Conservation (phyloP, 176 grass and related monocot species). For the Oryza rufipogon region DNA sequence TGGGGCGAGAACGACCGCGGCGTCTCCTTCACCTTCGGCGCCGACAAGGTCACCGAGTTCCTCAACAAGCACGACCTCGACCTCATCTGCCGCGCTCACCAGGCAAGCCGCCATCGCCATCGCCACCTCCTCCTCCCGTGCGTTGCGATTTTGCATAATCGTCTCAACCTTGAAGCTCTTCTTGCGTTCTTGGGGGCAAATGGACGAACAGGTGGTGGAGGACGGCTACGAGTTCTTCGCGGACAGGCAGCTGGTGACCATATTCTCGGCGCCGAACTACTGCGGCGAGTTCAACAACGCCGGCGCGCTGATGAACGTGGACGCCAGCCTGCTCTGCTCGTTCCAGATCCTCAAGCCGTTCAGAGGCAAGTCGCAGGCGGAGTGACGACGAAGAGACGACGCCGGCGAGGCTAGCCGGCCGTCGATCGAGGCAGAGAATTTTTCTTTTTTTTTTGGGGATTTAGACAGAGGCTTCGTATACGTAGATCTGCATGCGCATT, state of each 20-base stretch:
- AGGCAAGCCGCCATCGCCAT: conserved; percentile 28
- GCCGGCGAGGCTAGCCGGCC: too few species aligned
- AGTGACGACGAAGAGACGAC: not conserved
- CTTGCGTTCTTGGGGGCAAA: too few species aligned
- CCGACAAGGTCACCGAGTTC: conserved; percentile 62
- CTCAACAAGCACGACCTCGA: conserved; percentile 61
- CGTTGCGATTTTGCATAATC: too few species aligned
- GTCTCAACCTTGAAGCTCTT: not conserved
- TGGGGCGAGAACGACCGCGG: conserved; percentile 75
- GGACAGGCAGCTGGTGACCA: conserved; percentile 56
- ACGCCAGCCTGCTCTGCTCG: conserved; percentile 58
- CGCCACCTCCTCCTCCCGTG: not conserved
- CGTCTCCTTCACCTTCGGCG: conserved; percentile 73
- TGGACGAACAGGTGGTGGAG: conserved; percentile 49
- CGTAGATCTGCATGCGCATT: not conserved
- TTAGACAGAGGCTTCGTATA: not conserved
- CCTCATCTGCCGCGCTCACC: conserved; percentile 73
- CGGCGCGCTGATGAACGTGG: conserved; percentile 60
- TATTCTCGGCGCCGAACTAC: conserved; percentile 70
- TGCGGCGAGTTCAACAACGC: conserved; percentile 73
- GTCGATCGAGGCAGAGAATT: not conserved
- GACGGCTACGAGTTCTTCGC: conserved; percentile 71
- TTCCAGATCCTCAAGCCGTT: conserved; percentile 71
- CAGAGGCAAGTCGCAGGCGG: conserved; percentile 38
- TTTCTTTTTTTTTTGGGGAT: not conserved